phyloP scores from a whole-genome alignment of 345 rosid species.

The Bretschneidera sinensis region DNA sequence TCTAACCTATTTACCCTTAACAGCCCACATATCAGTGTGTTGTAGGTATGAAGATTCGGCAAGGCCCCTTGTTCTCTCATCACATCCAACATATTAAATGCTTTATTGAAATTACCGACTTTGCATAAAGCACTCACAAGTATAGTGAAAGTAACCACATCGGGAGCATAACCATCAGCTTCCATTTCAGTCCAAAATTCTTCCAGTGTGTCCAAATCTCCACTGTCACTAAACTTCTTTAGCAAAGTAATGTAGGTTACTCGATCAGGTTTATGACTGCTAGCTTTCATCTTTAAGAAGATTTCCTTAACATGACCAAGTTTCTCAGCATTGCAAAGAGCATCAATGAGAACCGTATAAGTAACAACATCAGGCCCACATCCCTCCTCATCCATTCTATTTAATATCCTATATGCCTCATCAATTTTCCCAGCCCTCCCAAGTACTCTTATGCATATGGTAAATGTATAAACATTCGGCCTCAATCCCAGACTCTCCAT shows the following conservation, averaged over 20 bases:
- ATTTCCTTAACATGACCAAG: slow-evolving; percentile 59
- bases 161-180: slow-evolving; percentile 74
- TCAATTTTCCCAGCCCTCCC: slow-evolving; percentile 79
- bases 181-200: slow-evolving; percentile 84
- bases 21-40: slow-evolving; percentile 70
- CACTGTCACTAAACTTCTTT: slow-evolving; percentile 67
- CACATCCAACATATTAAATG: slow-evolving; percentile 53
- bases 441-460: slow-evolving; percentile 80
- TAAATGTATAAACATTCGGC: slow-evolving; percentile 88
- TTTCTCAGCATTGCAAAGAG: slow-evolving; percentile 70
- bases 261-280: slow-evolving; percentile 71
- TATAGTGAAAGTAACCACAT: slow-evolving; percentile 76
- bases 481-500: slow-evolving; percentile 75
- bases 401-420: slow-evolving; percentile 57
- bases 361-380: slow-evolving; percentile 88
- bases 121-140: slow-evolving; percentile 72
- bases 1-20: slow-evolving; percentile 51
- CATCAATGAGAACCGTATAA: slow-evolving; percentile 84
- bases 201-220: slow-evolving; percentile 61
- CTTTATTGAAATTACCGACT: slow-evolving; percentile 53
- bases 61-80: slow-evolving; percentile 55
- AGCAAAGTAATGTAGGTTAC: slow-evolving; percentile 78
- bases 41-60: slow-evolving; percentile 86
- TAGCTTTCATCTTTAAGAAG: slow-evolving; percentile 66
- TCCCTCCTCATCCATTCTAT: slow-evolving; percentile 84